Evolutionary conservation across 2,329 filamentous ascomycete genomes (phyloP).

Genomic region (Microdochium trichocladiopsis): DNA sequence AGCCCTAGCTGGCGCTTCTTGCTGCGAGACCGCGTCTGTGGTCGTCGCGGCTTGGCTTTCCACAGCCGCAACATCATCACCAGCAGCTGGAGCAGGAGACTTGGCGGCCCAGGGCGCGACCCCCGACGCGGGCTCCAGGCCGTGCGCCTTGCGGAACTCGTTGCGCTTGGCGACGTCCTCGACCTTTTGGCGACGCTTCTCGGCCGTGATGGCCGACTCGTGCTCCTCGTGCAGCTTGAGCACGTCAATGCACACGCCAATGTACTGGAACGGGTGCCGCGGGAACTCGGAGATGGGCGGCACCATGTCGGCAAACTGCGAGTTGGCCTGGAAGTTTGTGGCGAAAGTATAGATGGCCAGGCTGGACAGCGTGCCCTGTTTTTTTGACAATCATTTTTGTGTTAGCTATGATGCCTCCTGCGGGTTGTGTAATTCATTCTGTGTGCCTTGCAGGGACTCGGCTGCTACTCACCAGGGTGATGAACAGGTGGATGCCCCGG

Average conservation of each 20-base stretch:
- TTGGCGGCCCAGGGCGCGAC: slow-evolving; percentile 8
- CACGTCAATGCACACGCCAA: slow-evolving; percentile 61
- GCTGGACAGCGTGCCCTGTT: slow-evolving; percentile 56
- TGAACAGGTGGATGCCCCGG: slow-evolving; percentile 67
- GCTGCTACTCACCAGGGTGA: slow-evolving; percentile 63
- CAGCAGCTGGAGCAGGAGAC: neutral
- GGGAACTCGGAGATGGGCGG: slow-evolving; percentile 64
- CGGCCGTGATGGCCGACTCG: slow-evolving; percentile 58
- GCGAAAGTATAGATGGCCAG: slow-evolving; percentile 69
- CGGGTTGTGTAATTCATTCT: neutral
- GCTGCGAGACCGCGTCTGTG: too few species aligned
- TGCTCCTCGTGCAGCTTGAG: slow-evolving; percentile 71
- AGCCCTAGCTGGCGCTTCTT: neutral
- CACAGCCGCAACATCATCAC: too few species aligned
- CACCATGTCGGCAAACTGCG: slow-evolving; percentile 73
- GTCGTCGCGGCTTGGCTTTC: too few species aligned
- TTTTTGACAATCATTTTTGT: slow-evolving; percentile 2
- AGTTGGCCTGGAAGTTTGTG: slow-evolving; percentile 71
- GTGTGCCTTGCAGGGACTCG: too few species aligned
- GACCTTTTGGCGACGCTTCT: slow-evolving; percentile 64
- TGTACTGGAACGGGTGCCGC: slow-evolving; percentile 61
- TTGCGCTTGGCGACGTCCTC: slow-evolving; percentile 85
- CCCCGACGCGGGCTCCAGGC: slow-evolving; percentile 46
- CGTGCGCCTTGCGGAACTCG: slow-evolving; percentile 81
- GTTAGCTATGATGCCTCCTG: neutral